phyloP scores from a whole-genome alignment of 2,329 filamentous ascomycete species.

The Onygena corvina region DNA sequence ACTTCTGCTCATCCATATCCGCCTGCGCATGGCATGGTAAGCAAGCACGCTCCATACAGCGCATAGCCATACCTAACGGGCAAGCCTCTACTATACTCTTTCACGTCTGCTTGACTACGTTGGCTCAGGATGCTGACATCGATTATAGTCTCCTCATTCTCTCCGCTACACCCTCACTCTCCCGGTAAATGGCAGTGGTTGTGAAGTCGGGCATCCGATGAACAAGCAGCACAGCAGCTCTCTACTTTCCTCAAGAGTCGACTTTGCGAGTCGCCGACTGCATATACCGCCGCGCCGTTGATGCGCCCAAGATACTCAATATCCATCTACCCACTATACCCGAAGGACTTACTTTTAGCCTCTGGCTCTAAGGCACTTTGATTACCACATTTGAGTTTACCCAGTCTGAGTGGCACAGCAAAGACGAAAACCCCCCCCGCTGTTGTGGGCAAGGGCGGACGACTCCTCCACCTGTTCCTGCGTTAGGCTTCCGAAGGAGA shows the following conservation, averaged over 20 bases:
- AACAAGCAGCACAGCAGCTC: not conserved
- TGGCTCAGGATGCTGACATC: not conserved
- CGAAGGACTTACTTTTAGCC: not conserved
- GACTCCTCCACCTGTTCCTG: slow-evolving; percentile 4
- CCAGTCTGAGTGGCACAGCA: not conserved
- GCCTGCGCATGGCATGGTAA: not conserved
- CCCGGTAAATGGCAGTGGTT: not conserved
- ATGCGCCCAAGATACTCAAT: no score
- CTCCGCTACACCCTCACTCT: not conserved
- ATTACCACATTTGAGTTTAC: slow-evolving; percentile 4
- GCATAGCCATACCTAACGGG: not conserved
- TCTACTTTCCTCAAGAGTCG: not conserved
- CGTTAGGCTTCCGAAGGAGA: not conserved
- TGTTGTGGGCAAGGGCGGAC: not conserved
- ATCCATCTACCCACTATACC: not conserved
- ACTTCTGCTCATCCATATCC: not conserved
- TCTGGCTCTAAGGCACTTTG: not conserved
- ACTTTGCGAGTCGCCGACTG: no score
- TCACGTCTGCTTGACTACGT: not conserved
- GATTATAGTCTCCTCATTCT: not conserved
- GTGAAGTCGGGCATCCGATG: no score
- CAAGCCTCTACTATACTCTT: not conserved
- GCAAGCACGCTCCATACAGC: not conserved
- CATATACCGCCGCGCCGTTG: not conserved
- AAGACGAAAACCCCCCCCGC: not conserved